A percentile compares a stretch with the other conserved stretches of the same genome.
phyloP scores from a whole-genome alignment of 2,329 filamentous ascomycete genomes.

The Colletotrichum cordylinicola region DNA sequence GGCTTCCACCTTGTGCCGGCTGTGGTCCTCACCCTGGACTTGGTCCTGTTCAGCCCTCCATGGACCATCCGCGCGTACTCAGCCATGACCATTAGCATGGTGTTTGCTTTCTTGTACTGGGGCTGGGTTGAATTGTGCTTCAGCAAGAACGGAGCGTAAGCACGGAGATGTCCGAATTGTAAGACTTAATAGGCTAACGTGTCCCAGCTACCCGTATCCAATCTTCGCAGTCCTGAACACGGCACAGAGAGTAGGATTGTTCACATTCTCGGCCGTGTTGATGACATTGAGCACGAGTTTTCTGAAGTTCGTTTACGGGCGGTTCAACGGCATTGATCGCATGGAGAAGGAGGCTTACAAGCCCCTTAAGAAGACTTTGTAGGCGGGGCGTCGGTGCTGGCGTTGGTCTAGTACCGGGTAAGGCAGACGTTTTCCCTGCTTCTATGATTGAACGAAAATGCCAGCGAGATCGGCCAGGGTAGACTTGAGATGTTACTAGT shows the following conservation, averaged over 20 bases:
- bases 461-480: background rate
- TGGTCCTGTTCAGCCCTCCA: slow-evolving; percentile 73
- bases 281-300: slow-evolving; percentile 75
- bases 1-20: slow-evolving; percentile 72
- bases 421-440: background rate
- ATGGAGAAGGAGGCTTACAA: slow-evolving; percentile 41
- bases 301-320: slow-evolving; percentile 74
- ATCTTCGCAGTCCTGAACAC: slow-evolving; percentile 75
- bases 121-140: slow-evolving; percentile 79
- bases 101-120: slow-evolving; percentile 74
- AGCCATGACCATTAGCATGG: slow-evolving; percentile 62
- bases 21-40: slow-evolving; percentile 67
- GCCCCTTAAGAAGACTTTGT: slow-evolving; percentile 31
- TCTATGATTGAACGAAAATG: background rate
- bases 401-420: background rate
- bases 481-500: background rate
- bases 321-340: slow-evolving; percentile 63
- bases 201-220: slow-evolving; percentile 80
- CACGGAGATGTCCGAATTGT: slow-evolving; percentile 10
- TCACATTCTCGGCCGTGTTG: slow-evolving; percentile 69
- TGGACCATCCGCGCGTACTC: slow-evolving; percentile 70
- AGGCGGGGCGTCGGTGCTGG: background rate
- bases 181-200: slow-evolving; percentile 28
- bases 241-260: slow-evolving; percentile 70
- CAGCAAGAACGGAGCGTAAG: slow-evolving; percentile 68